Conservation (phyloP, 1,284 basidiomycete genomes). For the Ustilago loliicola region DNA sequence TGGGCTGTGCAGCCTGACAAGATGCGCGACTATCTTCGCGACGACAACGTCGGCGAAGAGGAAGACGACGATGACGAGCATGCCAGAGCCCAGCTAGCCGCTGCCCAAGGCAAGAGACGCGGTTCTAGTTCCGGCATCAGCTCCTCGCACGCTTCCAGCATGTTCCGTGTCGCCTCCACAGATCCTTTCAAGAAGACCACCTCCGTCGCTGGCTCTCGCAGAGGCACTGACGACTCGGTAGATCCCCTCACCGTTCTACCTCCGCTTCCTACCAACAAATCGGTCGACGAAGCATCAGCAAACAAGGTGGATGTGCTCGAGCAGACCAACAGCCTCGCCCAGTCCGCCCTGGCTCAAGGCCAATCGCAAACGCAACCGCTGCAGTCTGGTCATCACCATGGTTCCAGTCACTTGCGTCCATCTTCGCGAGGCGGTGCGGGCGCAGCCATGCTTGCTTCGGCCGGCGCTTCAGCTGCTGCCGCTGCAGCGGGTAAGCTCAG, state of each 20-base stretch:
- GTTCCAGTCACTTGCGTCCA: conserved; percentile 27
- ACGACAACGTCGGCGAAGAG: conserved; percentile 58
- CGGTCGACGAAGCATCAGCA: conserved; percentile 26
- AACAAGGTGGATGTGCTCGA: conserved; percentile 49
- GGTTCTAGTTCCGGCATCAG: conserved; percentile 45
- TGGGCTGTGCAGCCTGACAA: conserved; percentile 68
- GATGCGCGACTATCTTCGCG: conserved; percentile 52
- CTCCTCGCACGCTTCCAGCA: conserved; percentile 41
- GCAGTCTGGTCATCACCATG: conserved; percentile 18
- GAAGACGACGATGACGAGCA: conserved; percentile 54
- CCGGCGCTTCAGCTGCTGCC: conserved; percentile 57
- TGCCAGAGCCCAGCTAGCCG: conserved; percentile 21
- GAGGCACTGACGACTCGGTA: conserved; percentile 52
- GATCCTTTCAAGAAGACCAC: conserved; percentile 40
- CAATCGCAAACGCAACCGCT: conserved; percentile 24
- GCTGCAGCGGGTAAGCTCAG: conserved; percentile 63
- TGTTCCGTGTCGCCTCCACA: conserved; percentile 40
- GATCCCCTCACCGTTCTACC: conserved; percentile 41
- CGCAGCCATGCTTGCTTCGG: conserved; percentile 48
- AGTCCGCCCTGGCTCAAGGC: conserved; percentile 34
- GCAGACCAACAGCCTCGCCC: conserved; percentile 44
- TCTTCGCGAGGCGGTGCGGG: conserved; percentile 48
- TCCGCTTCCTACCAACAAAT: conserved; percentile 26
- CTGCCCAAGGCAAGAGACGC: conserved; percentile 27
- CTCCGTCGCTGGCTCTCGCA: conserved; percentile 37